These are phyloP conservation scores for Backusella macrospora DNA, from an alignment of 192 early-diverging fungal species.

Conservation along the genomic window DNA sequence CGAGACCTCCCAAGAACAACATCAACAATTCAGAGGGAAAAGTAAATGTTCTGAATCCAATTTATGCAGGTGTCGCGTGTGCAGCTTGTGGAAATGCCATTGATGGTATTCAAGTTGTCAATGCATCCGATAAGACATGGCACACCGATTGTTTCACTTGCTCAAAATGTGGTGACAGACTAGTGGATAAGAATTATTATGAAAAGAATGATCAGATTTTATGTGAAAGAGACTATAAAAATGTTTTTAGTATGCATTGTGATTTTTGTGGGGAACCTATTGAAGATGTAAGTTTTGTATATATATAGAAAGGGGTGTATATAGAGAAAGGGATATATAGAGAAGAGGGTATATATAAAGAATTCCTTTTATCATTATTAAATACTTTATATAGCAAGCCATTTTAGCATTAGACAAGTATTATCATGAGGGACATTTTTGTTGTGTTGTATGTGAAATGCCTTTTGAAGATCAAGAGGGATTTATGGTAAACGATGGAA, in stretches of 20 bases:
- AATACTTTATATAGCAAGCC: slow-evolving; percentile 23
- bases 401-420: slow-evolving; percentile 56
- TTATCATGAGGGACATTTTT: slow-evolving; percentile 61
- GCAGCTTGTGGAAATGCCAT: slow-evolving; percentile 50
- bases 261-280: slow-evolving; percentile 59
- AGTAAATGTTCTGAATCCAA: slow-evolving; percentile 22
- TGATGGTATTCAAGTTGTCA: slow-evolving; percentile 48
- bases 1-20: background rate
- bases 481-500: slow-evolving; percentile 62
- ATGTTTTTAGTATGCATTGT: slow-evolving; percentile 55
- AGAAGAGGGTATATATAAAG: background rate
- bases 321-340: background rate
- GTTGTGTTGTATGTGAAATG: slow-evolving; percentile 55
- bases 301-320: background rate
- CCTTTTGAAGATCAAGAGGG: slow-evolving; percentile 53
- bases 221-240: slow-evolving; percentile 56
- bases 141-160: slow-evolving; percentile 59
- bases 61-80: slow-evolving; percentile 37
- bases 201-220: slow-evolving; percentile 57
- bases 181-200: slow-evolving; percentile 57
- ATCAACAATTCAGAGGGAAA: background rate
- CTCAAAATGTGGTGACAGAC: slow-evolving; percentile 39
- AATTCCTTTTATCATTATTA: background rate
- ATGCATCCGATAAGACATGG: slow-evolving; percentile 54
- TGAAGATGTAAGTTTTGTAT: slow-evolving; percentile 33